Evolutionary conservation across 2,329 filamentous ascomycete genomes (phyloP).

Genomic region (Leptoxyphium fumago): DNA sequence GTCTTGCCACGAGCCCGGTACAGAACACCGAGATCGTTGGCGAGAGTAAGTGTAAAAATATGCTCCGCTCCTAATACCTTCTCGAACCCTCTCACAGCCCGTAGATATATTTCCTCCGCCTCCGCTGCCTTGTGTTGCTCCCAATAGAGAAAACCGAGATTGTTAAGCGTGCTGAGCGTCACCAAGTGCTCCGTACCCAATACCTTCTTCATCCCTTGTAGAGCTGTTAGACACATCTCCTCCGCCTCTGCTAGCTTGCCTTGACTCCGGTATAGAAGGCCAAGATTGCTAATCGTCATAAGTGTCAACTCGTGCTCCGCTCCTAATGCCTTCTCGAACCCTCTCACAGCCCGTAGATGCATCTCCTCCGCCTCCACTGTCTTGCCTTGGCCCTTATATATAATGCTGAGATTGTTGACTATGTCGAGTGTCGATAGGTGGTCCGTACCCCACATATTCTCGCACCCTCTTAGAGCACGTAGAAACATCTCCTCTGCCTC

Average conservation of each 20-base stretch:
- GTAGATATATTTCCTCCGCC: too few species aligned
- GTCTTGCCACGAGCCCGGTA: neutral
- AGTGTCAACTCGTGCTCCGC: conserved; percentile 4
- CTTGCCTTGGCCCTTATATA: too few species aligned
- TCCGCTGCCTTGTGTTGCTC: too few species aligned
- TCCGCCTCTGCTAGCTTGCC: neutral
- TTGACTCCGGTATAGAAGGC: neutral
- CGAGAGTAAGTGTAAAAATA: conserved; percentile 3
- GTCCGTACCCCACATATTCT: neutral
- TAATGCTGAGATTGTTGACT: too few species aligned
- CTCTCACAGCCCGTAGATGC: too few species aligned
- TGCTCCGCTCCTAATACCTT: too few species aligned
- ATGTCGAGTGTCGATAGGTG: neutral
- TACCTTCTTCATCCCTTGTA: neutral
- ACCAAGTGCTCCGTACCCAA: neutral
- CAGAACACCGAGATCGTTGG: neutral
- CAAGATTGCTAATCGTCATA: conserved; percentile 1
- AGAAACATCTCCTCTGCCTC: neutral
- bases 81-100: too few species aligned
- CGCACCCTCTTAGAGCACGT: neutral
- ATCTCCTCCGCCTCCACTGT: neutral
- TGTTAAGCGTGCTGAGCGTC: neutral
- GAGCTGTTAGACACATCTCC: neutral
- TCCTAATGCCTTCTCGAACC: too few species aligned
- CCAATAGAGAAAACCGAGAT: too few species aligned